Base-by-base conservation (phyloP, 257 asterid genomes). In the Hygrophila difformis region DNA sequence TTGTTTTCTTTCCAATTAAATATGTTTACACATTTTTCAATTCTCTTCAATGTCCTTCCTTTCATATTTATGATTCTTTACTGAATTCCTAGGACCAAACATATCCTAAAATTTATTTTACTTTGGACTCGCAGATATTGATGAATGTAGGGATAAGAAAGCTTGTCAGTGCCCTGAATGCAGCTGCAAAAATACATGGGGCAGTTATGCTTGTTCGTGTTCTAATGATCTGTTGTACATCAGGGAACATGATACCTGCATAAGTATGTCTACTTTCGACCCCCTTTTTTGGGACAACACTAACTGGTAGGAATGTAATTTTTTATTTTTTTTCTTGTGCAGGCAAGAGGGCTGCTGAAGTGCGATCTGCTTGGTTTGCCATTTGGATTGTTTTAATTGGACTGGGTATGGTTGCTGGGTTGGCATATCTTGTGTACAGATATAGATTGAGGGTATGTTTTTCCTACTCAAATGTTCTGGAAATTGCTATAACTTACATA, bases 141-240 rank as follows among this genome's bases (percentile, higher is more conserved):
- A 86, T 61, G 96, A 86, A 67, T 86, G 96, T 20, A 68, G 73
- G 73, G 93, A 77, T 41, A 86, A 66, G 75, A 82, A 69, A 63
- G 96, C 87, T 22, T 86, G 96, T 31, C 94, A 77, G 41, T 86
- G 96, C 55, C 64, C 85, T 23, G 94, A 79, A 61, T 86, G 96
- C 70, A 79, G 64, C 72, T 86, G 96, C 80, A 82, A 61, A 63
- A 67, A 86, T 71, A 65, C 73, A 8, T 82, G 93, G 96, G 96
- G 96, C 51, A 77, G 92, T 62, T 86, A 77, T 14, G 96, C 79
- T 2, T 86, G 96, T 73, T 59, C 62, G 56, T 86, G 96, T 56
- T 59, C 77, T 14, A 72, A 72, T 47, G 86, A 70, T 62, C 64
- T 79, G 17, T 67, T 86, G 66, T 82, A 82, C 39, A 86, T 82